Conservation (phyloP, 148 eudicot genomes). For the Beta vulgaris region DNA sequence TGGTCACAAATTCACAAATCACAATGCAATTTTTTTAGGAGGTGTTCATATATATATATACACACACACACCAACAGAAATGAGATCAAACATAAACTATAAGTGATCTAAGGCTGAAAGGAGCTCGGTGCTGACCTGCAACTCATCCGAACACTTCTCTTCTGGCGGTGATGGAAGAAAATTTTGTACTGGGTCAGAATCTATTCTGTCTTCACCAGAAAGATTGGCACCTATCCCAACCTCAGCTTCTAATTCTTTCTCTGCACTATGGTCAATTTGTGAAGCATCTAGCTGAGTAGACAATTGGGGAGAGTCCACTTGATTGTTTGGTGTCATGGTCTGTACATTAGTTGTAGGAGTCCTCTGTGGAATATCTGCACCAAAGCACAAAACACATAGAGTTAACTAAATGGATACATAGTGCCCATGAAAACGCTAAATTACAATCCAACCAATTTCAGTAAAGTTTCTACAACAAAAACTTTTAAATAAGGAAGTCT, state of each 20-base stretch:
- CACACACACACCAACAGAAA: not conserved
- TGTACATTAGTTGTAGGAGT: constrained; percentile 30
- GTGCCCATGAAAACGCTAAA: not conserved
- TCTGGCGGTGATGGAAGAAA: constrained; percentile 76
- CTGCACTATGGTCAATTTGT: constrained; percentile 34
- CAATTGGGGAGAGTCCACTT: constrained; percentile 46
- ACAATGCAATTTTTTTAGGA: no score
- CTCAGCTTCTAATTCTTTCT: constrained; percentile 40
- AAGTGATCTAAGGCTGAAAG: not conserved
- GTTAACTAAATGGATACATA: not conserved
- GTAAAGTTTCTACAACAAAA: not conserved
- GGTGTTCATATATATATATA: no score
- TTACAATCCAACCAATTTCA: not conserved
- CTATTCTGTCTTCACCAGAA: constrained; percentile 38
- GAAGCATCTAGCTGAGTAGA: constrained; percentile 36
- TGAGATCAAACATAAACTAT: not conserved
- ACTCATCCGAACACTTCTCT: constrained; percentile 60
- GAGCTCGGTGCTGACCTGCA: constrained; percentile 51
- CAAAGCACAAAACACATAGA: constrained; percentile 1
- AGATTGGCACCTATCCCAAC: constrained; percentile 34
- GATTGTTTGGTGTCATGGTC: constrained; percentile 39
- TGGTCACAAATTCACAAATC: no score
- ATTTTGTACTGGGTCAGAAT: constrained; percentile 51
- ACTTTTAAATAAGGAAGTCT: not conserved
- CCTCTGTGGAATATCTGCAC: constrained; percentile 41